Evolutionary conservation across 2,329 filamentous ascomycete genomes (phyloP), one percentile per base, ranked within the genome.

Genomic region (Zelopaecilomyces penicillatus): DNA sequence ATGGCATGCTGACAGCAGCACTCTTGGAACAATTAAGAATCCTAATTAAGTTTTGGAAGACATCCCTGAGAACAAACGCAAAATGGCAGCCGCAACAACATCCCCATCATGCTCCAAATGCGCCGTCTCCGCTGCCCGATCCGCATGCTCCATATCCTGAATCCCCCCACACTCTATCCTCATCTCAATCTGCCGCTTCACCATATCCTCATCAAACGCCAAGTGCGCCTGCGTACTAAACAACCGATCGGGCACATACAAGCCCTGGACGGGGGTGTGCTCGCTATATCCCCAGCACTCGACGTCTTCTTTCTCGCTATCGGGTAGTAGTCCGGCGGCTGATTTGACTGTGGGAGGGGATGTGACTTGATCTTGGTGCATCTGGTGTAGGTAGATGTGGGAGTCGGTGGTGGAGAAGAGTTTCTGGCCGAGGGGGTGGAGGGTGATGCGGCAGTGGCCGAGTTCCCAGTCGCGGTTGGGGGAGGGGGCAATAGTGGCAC

Each of bases 221-320:
- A 88, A 78, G 59, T 93, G 87, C 0, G 85, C 87, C 65, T 93
- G 87, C 2, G 89, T 74, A 0, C 84, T 82, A 45, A 93, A 82
- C 19, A 88, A 65, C 26, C 74, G 70, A 37, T 75, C 69, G 9
- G 75, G 71, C 32, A 74, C 66, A 58, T 90, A 91, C 71, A 91
- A 80, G 27, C 83, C 85, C 62, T 93, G 87, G 3, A 87, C 75
- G 3, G 70, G 63, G 53, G 86, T 91, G 47, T 75, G 73, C 1
- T 74, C 71, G 19, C 83, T 85, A 28, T 68, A 73, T 1, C 80
- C 87, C 45, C 90, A 74, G 36, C 76, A 66, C 30, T 75, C 64
- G 1, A 80, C 66, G 19, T 19, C 19, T 19, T 19, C 19, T 32
- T 68, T 64, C 0, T 66, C 63, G 3, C 59, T 63, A 0, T 60